Evolutionary conservation across 306 rosid species (phyloP), one percentile per base, ranked within the genome.

Genomic region (Purshia tridentata): DNA sequence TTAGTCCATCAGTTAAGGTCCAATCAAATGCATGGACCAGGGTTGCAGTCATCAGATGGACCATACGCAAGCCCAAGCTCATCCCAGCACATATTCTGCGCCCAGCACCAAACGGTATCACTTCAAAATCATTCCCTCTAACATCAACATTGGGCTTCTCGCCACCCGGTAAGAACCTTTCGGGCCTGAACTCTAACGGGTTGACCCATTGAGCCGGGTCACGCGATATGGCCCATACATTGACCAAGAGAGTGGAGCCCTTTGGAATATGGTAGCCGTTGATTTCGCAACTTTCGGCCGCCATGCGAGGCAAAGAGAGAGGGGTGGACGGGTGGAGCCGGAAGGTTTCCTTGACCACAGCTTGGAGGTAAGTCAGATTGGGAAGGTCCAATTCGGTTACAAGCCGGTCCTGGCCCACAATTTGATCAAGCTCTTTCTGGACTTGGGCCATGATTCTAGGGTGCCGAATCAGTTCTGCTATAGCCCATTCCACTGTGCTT

Each of bases 301-400:
- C 88, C 15, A 84, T 69, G 0, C 92, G 88, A 0, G 98, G 98
- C 0, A 92, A 77, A 1, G 97, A 90, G n/a, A 93, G 90, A 0
- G 98, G 98, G 10, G 98, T 88, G n/a, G 98, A 74, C 0, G 98
- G 96, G 78, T 92, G 98, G 14, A 92, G 89, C 16, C 97, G 89
- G 19, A 93, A 87, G 0, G 91, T 83, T 72, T 93, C 98, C 75
- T 92, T 92, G 23, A 92, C 72, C n/a, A 90, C 90, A 5, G 96
- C 95, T 1, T 92, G 89, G 29, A 92, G 82, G 79, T 85, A 90
- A n/a, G 86, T 74, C 6, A 93, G 76, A 7, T 81, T 37, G 8
- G 87, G 52, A 0, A 93, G 10, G 80, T 93, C 97, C 0, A 37
- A 5, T 70, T 93, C 96, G 0, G 73, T 77, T 5, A 93, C 87